Conservation (phyloP, 345 rosid genomes). For the Stellera chamaejasme region DNA sequence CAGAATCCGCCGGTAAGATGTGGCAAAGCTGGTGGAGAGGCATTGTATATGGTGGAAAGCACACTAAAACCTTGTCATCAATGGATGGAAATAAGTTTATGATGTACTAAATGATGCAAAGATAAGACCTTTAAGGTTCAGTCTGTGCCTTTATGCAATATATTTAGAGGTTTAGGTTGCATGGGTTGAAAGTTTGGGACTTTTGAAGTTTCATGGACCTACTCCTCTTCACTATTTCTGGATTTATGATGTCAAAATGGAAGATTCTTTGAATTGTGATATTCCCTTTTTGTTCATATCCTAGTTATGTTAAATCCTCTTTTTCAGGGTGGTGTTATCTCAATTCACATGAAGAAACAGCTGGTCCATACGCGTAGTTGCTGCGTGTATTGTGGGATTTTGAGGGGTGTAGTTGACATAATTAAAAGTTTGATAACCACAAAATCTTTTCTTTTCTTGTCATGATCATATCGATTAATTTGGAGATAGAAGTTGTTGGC, state of each 20-base stretch:
- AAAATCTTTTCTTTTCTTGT: no score
- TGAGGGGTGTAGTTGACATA: no score
- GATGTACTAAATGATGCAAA: no score
- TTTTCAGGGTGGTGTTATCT: no score
- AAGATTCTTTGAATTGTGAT: background rate
- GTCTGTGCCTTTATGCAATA: constrained; percentile 27
- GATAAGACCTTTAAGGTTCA: background rate
- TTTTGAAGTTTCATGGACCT: constrained; percentile 5
- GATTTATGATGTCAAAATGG: constrained; percentile 2
- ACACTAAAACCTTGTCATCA: background rate
- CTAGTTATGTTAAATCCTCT: no score
- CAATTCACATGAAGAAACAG: no score
- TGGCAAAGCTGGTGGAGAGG: constrained; percentile 51
- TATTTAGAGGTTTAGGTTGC: constrained; percentile 26
- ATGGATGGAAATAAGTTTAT: background rate
- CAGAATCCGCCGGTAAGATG: constrained; percentile 49
- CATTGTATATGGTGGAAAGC: constrained; percentile 19
- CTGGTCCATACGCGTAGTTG: no score
- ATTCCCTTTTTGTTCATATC: no score
- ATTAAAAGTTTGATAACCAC: no score
- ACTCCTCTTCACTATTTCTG: background rate
- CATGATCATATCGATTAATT: no score
- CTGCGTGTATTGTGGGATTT: no score
- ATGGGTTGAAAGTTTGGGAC: constrained; percentile 19
- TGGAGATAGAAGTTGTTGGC: no score